Base-by-base conservation (phyloP, 83 land plant species). In the Thuja plicata region DNA sequence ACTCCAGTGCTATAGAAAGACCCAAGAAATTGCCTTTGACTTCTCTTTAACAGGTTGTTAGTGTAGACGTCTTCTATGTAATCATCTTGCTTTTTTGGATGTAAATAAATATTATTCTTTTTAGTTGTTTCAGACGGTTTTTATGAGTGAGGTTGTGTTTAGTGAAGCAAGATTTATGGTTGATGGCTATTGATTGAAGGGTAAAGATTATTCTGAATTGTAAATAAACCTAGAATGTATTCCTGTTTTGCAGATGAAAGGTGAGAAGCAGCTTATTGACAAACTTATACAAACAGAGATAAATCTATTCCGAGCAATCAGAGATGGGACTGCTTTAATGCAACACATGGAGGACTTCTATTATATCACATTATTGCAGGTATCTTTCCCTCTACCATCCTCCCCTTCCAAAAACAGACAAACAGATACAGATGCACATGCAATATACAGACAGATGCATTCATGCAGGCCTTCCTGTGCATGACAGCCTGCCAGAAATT, bases 341-440 rank as follows among this genome's bases (percentile, higher is more conserved):
- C 99, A 98, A 90, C 99, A 98, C 88, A 98, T 98, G 99, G 99
- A 98, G 87, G 99, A 98, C 86, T 98, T 98, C 91, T 97, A 98
- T 55, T 98, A 97, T 83, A 92, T 97, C 52, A 88, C 98, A 41
- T 90, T 98, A 77, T 88, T 98, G 43, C 96, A 98, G 98, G 99
- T 98, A 87, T 30, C 48, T 35, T 73, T 30, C 52, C 32, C 71
- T 55, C 73, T 24, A 27, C 30, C n/a, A 24, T 37, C 52, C 70
- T 86, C 21, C 35, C 71, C 13, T 11, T 5, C 35, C 38, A 34
- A 15, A 34, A 34, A 76, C 38, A 76, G 0, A 76, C 5, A 32
- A 10, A 76, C 79, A 32, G 19, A 76, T 38, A 76, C 38, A 76
- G 19, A 15, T 76, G 79, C 40, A 76, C 40, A 76, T 34, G 38